Base-by-base conservation (phyloP, 768 basidiomycete genomes). In the Mycena galericulata region DNA sequence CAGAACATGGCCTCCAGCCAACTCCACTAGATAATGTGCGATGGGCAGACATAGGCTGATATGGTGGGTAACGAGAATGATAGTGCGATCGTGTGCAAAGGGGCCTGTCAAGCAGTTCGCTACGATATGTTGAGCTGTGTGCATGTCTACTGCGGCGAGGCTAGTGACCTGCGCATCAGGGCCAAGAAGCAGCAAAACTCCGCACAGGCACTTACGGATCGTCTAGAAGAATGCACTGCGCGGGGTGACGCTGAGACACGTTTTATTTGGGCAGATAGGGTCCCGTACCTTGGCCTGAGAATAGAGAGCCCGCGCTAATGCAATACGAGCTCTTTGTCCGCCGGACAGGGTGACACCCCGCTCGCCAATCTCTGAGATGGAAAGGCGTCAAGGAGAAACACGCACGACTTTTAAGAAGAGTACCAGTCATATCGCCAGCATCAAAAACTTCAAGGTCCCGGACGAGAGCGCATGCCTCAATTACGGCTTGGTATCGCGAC, bases 21-120 rank as follows among this genome's bases (percentile, higher is more conserved):
- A 77, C 72, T 91, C 89, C 22, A 95, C 83, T 11, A 94, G 82
- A 78, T 92, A 92, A 2, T 87, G 79, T 0, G 93, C 89, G 20
- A 85, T 80, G 1, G 92, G 90, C 0, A 93, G 82, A 72, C 92
- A 93, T 8, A 95, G 83, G 36, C 83, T 85, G 63, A 93, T 87
- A 74, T 95, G 92, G 75, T 97, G 95, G 0, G 94, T 95, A 58
- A 96, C 93, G 20, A 97, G 85, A 65, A 96, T 85, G 69, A 95
- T 86, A 0, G 94, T 96, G 18, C 94, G 84, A 56, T 83, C 86
- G 18, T 79, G 78, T 67, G 90, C 87, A 18, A 96, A 82, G 1
- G 83, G 78, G 10, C 94, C 90, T 11, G 81, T 81, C 18, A 96
- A 79, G 69, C 92, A 93, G 38, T 87, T 80, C 17, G 82, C 78